Conservation (phyloP, 1,139 yeast genomes). For the Pichia sp. region DNA sequence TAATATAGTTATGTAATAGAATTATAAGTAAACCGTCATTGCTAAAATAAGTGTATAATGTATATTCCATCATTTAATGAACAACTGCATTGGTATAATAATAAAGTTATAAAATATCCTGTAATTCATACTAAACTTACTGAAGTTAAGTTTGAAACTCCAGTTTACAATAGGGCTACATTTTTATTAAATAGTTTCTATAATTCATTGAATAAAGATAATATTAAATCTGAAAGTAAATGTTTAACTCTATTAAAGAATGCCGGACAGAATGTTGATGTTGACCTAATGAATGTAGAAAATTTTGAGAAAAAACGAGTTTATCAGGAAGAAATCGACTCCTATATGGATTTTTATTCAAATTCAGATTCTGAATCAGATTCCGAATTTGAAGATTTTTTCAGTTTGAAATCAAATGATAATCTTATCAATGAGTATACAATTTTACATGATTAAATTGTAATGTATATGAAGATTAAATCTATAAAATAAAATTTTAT, state of each 20-base stretch:
- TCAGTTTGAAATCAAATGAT: no score
- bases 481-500: not conserved
- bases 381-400: no score
- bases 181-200: not conserved
- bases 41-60: not conserved
- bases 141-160: not conserved
- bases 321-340: no score
- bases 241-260: not conserved
- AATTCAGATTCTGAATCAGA: no score
- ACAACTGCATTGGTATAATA: constrained; percentile 9
- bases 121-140: not conserved
- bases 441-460: no score
- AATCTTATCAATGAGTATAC: no score
- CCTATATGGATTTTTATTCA: no score
- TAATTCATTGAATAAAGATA: not conserved
- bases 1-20: not conserved
- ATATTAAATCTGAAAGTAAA: not conserved
- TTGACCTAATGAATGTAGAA: not conserved
- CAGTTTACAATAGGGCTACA: not conserved
- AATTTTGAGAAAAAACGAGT: not conserved
- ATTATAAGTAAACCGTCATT: not conserved
- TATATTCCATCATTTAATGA: not conserved
- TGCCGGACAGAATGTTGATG: not conserved
- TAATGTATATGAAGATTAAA: not conserved
- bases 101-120: constrained; percentile 9